These are phyloP conservation scores for Colletotrichum phormii DNA, from an alignment of 2,329 filamentous ascomycete species.

Conservation along the genomic window DNA sequence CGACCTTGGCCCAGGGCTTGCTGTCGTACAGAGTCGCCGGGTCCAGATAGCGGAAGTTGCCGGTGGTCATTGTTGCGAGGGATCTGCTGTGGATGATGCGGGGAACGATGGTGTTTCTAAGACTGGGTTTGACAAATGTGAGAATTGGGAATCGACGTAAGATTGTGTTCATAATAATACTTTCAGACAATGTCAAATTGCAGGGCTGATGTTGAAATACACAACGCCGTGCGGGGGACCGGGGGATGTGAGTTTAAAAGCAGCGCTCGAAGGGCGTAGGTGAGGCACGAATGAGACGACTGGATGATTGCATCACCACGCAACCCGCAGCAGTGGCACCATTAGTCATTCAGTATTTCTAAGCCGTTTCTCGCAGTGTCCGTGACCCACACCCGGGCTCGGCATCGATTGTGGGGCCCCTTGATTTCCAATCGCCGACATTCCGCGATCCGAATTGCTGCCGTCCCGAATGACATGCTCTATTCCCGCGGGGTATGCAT, in stretches of 20 bases:
- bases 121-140: background rate
- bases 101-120: background rate
- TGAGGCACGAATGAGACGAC: background rate
- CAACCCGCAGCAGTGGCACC: background rate
- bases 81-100: background rate
- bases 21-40: constrained; percentile 55
- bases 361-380: constrained; percentile 6
- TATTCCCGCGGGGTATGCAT: background rate
- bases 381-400: constrained; percentile 13
- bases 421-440: constrained; percentile 24
- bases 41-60: constrained; percentile 72
- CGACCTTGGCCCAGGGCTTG: constrained; percentile 75
- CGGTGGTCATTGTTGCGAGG: constrained; percentile 63
- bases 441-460: background rate
- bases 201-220: background rate
- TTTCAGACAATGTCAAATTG: background rate
- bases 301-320: constrained; percentile 18
- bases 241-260: constrained; percentile 6
- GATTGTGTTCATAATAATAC: constrained; percentile 14
- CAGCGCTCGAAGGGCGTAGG: background rate
- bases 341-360: constrained; percentile 34
- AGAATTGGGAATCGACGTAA: constrained; percentile 2
- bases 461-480: background rate
- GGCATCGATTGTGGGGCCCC: background rate
- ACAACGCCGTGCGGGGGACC: background rate